Percentiles rank a stretch among this genome's conserved stretches.
phyloP scores from a whole-genome alignment of 352 stramenopile species.

The Phytopythium montanum region DNA sequence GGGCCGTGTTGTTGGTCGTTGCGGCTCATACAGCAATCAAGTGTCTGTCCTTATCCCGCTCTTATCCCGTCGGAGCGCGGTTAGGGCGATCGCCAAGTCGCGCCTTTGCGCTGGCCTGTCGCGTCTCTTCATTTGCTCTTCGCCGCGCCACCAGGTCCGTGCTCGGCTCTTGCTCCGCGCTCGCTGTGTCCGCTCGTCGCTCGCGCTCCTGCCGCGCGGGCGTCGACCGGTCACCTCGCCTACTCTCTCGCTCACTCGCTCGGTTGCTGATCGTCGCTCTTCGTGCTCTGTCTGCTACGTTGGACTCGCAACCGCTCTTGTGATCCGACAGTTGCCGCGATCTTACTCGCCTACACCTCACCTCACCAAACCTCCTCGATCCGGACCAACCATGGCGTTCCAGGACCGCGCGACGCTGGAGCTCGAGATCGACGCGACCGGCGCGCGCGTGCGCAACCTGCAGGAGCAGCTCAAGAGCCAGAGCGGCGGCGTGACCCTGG shows the following conservation, averaged over 20 bases:
- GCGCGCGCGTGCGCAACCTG: conserved; percentile 43
- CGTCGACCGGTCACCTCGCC: neutral
- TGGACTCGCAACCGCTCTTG: neutral
- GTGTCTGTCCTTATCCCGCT: no score
- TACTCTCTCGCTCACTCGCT: neutral
- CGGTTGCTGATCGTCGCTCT: neutral
- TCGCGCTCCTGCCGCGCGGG: no score
- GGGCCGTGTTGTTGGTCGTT: no score
- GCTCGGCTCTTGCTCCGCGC: neutral
- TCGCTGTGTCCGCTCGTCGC: no score
- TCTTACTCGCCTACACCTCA: neutral
- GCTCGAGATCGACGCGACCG: conserved; percentile 52
- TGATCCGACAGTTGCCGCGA: neutral
- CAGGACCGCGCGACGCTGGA: conserved; percentile 36
- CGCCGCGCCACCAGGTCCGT: neutral
- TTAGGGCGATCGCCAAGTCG: neutral
- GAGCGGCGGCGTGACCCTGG: conserved; percentile 35
- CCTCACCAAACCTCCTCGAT: neutral
- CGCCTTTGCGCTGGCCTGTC: neutral
- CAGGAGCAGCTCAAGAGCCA: conserved; percentile 50
- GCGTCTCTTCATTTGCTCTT: neutral
- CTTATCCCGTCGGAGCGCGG: neutral
- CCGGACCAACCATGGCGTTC: conserved; percentile 34
- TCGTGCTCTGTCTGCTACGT: neutral
- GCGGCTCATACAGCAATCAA: no score